Percentiles rank a stretch among this genome's conserved stretches.
Conservation (phyloP, 2,329 filamentous ascomycete species). For the Xylaria arbuscula region DNA sequence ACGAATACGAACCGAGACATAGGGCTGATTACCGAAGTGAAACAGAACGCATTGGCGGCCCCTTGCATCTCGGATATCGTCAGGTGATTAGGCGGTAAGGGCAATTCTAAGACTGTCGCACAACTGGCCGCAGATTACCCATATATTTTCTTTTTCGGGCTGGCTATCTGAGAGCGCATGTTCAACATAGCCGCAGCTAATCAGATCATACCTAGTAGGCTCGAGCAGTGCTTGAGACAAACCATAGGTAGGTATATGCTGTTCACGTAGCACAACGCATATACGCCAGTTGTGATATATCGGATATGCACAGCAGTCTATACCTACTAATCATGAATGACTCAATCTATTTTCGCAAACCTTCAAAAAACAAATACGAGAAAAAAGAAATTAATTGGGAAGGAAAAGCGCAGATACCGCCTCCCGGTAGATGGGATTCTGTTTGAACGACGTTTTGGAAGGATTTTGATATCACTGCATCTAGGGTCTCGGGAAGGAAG, state of each 20-base stretch:
- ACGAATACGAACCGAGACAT: background rate
- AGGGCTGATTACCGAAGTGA: background rate
- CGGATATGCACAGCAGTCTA: background rate
- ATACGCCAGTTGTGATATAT: background rate
- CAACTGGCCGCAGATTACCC: background rate
- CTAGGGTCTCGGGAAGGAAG: background rate
- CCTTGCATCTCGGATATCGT: background rate
- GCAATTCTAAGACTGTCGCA: background rate
- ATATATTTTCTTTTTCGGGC: background rate
- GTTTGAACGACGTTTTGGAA: background rate
- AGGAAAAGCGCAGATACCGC: background rate
- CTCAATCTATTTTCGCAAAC: background rate
- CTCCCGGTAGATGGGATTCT: background rate
- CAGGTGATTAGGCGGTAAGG: background rate
- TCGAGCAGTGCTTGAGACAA: too few species aligned
- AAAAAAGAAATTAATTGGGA: background rate
- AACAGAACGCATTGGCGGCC: background rate
- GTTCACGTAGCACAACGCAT: background rate
- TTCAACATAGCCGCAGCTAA: background rate
- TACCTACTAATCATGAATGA: background rate
- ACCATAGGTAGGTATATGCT: background rate
- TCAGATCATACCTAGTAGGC: constrained; percentile 4
- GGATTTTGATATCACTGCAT: background rate
- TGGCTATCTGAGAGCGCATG: background rate
- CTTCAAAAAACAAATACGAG: background rate